These are phyloP conservation scores for Pezizomycotina sp. DNA, from an alignment of 2,329 filamentous ascomycete species.

Conservation along the genomic window DNA sequence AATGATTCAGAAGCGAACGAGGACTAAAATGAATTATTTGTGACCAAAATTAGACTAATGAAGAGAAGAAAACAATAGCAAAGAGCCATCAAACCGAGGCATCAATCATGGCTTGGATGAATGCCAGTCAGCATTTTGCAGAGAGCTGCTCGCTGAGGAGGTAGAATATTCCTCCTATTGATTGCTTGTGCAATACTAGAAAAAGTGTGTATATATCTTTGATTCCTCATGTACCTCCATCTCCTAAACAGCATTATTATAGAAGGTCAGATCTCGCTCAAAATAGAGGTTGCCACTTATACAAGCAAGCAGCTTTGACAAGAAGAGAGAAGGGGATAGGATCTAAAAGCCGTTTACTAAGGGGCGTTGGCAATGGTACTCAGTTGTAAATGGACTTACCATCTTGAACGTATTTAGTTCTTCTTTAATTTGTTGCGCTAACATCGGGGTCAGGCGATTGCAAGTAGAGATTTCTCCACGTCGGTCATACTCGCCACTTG, in stretches of 20 bases:
- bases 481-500: slow-evolving; percentile 85
- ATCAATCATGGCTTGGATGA: slow-evolving; percentile 20
- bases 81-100: slow-evolving; percentile 19
- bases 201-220: slow-evolving; percentile 99
- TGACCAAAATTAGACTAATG: slow-evolving; percentile 13
- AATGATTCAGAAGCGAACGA: too few species aligned
- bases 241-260: slow-evolving; percentile 47
- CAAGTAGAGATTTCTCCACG: slow-evolving; percentile 92
- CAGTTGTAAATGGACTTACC: slow-evolving; percentile 39
- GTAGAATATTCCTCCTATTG: slow-evolving; percentile 20
- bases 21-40: slow-evolving; percentile 13
- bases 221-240: slow-evolving; percentile 99
- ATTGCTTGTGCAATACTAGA: slow-evolving; percentile 48
- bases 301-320: slow-evolving; percentile 4
- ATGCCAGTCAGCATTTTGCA: slow-evolving; percentile 17
- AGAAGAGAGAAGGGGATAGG: background rate
- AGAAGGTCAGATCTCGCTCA: too few species aligned
- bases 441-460: slow-evolving; percentile 89
- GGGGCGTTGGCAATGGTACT: background rate
- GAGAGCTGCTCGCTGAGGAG: slow-evolving; percentile 17
- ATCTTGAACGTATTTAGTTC: slow-evolving; percentile 99
- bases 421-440: slow-evolving; percentile 98
- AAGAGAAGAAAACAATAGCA: slow-evolving; percentile 7
- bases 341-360: background rate
- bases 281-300: too few species aligned